Percentiles rank a stretch among this genome's conserved stretches.
Evolutionary conservation across 106 monocot genomes (phyloP).

Genomic region (Allium fistulosum): DNA sequence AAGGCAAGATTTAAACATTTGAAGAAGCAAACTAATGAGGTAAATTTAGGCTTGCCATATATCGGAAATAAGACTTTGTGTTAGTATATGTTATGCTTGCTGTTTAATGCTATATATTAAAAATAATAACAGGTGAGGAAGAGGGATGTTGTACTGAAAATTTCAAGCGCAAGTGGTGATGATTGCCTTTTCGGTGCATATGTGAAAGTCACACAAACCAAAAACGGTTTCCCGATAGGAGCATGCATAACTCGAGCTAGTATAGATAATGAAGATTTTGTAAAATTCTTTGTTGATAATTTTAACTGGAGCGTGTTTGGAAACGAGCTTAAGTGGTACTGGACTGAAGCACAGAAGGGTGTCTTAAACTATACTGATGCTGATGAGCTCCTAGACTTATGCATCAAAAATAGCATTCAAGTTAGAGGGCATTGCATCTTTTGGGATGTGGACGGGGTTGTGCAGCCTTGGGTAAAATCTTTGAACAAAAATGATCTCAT

Average conservation of each 20-base stretch:
- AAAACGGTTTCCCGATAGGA: conserved; percentile 82
- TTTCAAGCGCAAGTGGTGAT: conserved; percentile 18
- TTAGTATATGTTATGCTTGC: no score
- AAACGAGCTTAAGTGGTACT: conserved; percentile 89
- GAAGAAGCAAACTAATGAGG: conserved; percentile 66
- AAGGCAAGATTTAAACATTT: conserved; percentile 59
- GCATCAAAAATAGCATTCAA: conserved; percentile 32
- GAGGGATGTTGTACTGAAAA: conserved; percentile 76
- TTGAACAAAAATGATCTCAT: conserved; percentile 44
- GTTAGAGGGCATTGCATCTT: conserved; percentile 66
- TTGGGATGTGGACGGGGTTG: conserved; percentile 48
- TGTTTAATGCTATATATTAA: no score
- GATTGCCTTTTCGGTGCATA: conserved; percentile 9
- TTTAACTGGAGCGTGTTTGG: conserved; percentile 91
- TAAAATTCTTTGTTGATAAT: conserved; percentile 60
- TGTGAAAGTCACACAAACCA: conserved; percentile 51
- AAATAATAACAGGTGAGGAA: conserved; percentile 52
- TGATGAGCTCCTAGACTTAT: conserved; percentile 52
- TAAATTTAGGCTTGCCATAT: conserved; percentile 7
- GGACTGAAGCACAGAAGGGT: conserved; percentile 65
- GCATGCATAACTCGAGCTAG: conserved; percentile 64
- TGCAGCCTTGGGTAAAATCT: conserved; percentile 53
- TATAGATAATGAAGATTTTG: conserved; percentile 84
- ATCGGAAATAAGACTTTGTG: no score
- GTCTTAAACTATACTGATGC: conserved; percentile 60